Conservation (phyloP, 2,329 filamentous ascomycete genomes). For the Fusarium multiceps region DNA sequence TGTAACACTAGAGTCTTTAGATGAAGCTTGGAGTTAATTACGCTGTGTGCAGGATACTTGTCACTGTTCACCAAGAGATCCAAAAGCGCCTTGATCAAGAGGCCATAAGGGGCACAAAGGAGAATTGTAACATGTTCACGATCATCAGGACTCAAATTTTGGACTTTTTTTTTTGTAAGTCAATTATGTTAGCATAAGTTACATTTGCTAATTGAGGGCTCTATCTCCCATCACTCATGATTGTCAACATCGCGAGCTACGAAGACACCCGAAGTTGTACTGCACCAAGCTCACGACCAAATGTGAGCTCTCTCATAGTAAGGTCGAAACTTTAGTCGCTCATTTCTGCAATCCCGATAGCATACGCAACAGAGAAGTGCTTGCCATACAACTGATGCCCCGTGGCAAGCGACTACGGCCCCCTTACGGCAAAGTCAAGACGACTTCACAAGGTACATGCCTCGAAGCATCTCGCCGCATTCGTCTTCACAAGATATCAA, state of each 20-base stretch:
- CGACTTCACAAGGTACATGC: background rate
- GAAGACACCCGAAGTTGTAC: background rate
- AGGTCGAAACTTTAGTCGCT: background rate
- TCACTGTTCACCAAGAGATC: background rate
- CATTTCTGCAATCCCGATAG: background rate
- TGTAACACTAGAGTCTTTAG: background rate
- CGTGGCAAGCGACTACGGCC: background rate
- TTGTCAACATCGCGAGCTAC: background rate
- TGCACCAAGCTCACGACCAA: background rate
- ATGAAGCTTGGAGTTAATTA: background rate
- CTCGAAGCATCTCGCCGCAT: background rate
- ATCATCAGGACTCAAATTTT: background rate
- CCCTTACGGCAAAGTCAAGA: background rate
- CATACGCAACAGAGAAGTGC: background rate
- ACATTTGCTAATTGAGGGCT: background rate
- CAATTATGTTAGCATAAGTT: background rate
- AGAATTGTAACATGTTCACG: background rate
- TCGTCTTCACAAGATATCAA: background rate
- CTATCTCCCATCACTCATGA: background rate
- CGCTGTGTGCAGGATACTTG: background rate
- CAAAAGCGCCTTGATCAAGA: background rate
- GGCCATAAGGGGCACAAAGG: background rate
- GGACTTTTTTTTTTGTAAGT: background rate
- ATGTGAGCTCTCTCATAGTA: background rate
- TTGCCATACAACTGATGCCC: background rate